Evolutionary conservation across 2,329 filamentous ascomycete genomes (phyloP).

Genomic region (Stachybotrys elegans): DNA sequence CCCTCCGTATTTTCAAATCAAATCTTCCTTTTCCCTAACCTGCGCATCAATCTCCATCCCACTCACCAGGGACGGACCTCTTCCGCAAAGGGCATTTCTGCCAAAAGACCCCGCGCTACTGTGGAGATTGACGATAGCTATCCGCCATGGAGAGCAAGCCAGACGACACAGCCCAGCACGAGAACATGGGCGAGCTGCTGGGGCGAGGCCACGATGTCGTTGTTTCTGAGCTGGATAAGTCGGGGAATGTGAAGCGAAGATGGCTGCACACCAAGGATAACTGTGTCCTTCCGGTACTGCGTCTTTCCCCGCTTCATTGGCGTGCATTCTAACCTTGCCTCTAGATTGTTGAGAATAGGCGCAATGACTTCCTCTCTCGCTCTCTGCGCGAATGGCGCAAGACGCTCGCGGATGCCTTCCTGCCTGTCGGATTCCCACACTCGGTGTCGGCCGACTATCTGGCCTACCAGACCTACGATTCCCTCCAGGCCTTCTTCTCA

Average conservation of each 20-base stretch:
- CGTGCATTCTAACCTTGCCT: constrained; percentile 4
- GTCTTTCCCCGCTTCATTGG: neutral
- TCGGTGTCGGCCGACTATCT: constrained; percentile 84
- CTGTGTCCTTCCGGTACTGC: constrained; percentile 19
- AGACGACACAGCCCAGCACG: neutral
- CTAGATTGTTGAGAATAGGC: constrained; percentile 18
- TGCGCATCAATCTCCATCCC: too few relatives aligned
- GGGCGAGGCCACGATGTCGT: too few relatives aligned
- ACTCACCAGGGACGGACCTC: too few relatives aligned
- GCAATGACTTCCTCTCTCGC: constrained; percentile 19
- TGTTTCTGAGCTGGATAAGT: constrained; percentile 31
- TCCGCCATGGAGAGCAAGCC: neutral
- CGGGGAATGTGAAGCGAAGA: constrained; percentile 26
- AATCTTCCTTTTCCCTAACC: too few relatives aligned
- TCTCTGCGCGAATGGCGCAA: constrained; percentile 31
- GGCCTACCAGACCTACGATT: constrained; percentile 66
- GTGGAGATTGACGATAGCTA: too few relatives aligned
- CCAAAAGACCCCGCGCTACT: too few relatives aligned
- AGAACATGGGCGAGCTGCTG: constrained; percentile 2
- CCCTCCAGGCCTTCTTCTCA: constrained; percentile 77
- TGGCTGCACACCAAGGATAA: constrained; percentile 27
- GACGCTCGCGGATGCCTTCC: constrained; percentile 61
- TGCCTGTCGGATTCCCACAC: constrained; percentile 83
- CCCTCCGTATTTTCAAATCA: too few relatives aligned
- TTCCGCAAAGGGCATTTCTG: too few relatives aligned